Conservation (phyloP, 163 green algal species). For the Chloromonas sp. region DNA sequence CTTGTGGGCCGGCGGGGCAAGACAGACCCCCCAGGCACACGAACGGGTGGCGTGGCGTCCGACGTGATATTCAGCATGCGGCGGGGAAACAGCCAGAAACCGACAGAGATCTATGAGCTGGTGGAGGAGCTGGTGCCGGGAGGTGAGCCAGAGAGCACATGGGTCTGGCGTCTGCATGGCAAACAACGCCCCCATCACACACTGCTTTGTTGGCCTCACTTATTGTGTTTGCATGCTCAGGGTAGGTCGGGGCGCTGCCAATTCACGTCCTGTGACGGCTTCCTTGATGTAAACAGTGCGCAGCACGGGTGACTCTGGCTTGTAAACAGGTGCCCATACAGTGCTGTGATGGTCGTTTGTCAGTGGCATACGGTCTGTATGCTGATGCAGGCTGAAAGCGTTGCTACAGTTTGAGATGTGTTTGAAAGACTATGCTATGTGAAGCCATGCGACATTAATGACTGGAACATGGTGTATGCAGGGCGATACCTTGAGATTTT, state of each 20-base stretch:
- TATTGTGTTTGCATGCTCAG: too few relatives aligned
- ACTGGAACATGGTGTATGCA: slow-evolving; percentile 10
- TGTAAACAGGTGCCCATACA: neutral
- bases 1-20: slow-evolving; percentile 62
- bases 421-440: too few relatives aligned
- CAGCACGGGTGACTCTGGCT: neutral
- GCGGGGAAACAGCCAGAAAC: slow-evolving; percentile 88
- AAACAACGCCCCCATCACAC: too few relatives aligned
- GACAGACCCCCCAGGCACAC: slow-evolving; percentile 29
- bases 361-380: too few relatives aligned
- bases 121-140: slow-evolving; percentile 86
- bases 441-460: too few relatives aligned
- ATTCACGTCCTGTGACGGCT: too few relatives aligned
- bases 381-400: too few relatives aligned
- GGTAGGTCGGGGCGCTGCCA: too few relatives aligned
- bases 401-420: too few relatives aligned
- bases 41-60: slow-evolving; percentile 39
- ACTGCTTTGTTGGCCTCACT: too few relatives aligned
- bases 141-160: slow-evolving; percentile 29
- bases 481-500: slow-evolving; percentile 93
- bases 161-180: neutral
- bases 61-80: slow-evolving; percentile 86
- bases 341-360: neutral
- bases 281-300: too few relatives aligned
- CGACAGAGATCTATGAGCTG: slow-evolving; percentile 94